phyloP scores from a whole-genome alignment of 352 stramenopile species.

The Stephanocyclus meneghinianus region DNA sequence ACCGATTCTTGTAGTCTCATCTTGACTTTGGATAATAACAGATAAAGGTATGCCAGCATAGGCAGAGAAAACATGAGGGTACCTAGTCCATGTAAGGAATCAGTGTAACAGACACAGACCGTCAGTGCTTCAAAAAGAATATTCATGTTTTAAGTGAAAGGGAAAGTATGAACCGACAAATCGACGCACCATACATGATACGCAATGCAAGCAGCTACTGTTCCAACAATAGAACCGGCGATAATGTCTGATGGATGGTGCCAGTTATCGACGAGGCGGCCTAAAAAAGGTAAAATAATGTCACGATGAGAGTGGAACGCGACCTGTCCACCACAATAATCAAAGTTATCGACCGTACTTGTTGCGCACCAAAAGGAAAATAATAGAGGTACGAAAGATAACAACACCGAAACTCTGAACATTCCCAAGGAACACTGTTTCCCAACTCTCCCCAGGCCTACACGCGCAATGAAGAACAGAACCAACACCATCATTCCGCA shows the following conservation, averaged over 20 bases:
- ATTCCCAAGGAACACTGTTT: conserved; percentile 13
- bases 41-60: conserved; percentile 33
- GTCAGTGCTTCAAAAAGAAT: conserved; percentile 1
- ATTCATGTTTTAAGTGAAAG: background rate
- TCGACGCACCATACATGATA: conserved; percentile 61
- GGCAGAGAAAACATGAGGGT: conserved; percentile 23
- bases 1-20: conserved; percentile 4
- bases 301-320: background rate
- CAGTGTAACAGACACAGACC: background rate
- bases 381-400: conserved; percentile 35
- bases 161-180: background rate
- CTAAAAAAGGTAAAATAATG: background rate
- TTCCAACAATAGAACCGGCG: conserved; percentile 58
- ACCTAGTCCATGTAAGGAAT: background rate
- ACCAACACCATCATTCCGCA: conserved; percentile 69
- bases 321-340: background rate
- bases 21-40: conserved; percentile 10
- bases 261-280: conserved; percentile 59
- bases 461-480: conserved; percentile 53
- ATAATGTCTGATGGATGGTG: conserved; percentile 76
- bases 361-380: conserved; percentile 42
- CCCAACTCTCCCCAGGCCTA: conserved; percentile 28
- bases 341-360: conserved; percentile 4
- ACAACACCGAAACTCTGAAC: conserved; percentile 14
- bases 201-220: conserved; percentile 52